Conservation (phyloP, 1,139 yeast species). For the Protomyces arabidopsidicola region DNA sequence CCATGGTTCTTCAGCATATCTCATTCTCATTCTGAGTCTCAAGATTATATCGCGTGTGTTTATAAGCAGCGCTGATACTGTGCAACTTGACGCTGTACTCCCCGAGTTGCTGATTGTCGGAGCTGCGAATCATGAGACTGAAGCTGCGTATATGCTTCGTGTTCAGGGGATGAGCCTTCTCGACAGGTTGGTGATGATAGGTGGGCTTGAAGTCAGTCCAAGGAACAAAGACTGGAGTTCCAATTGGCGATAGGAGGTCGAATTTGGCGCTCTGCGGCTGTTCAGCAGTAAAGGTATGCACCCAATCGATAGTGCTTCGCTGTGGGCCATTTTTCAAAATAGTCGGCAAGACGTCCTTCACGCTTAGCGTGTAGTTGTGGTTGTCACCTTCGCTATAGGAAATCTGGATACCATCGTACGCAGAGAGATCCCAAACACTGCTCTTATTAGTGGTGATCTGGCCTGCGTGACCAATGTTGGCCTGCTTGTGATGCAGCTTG, state of each 20-base stretch:
- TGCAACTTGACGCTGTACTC: slow-evolving; percentile 12
- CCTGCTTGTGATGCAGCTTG: too few relatives aligned
- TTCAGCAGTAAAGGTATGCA: slow-evolving; percentile 5
- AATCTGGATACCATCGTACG: slow-evolving; percentile 23
- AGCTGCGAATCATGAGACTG: slow-evolving; percentile 26
- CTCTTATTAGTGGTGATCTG: slow-evolving; percentile 14
- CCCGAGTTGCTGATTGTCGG: slow-evolving; percentile 24
- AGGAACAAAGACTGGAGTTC: slow-evolving; percentile 1
- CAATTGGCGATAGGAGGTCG: background rate
- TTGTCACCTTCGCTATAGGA: slow-evolving; percentile 15
- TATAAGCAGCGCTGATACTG: background rate
- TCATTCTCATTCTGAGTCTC: too few relatives aligned
- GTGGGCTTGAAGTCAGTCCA: slow-evolving; percentile 24
- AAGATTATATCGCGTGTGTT: too few relatives aligned
- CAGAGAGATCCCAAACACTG: slow-evolving; percentile 23
- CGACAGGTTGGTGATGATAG: slow-evolving; percentile 25
- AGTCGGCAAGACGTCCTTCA: slow-evolving; percentile 17
- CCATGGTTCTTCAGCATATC: too few relatives aligned
- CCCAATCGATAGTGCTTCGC: slow-evolving; percentile 21
- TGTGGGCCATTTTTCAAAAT: slow-evolving; percentile 2
- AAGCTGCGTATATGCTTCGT: slow-evolving; percentile 17
- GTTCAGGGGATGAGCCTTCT: slow-evolving; percentile 20
- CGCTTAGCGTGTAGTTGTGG: slow-evolving; percentile 15
- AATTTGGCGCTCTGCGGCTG: background rate
- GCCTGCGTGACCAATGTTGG: background rate